Evolutionary conservation across 2,329 filamentous ascomycete species (phyloP).

Genomic region (Aspergillus cejpii): DNA sequence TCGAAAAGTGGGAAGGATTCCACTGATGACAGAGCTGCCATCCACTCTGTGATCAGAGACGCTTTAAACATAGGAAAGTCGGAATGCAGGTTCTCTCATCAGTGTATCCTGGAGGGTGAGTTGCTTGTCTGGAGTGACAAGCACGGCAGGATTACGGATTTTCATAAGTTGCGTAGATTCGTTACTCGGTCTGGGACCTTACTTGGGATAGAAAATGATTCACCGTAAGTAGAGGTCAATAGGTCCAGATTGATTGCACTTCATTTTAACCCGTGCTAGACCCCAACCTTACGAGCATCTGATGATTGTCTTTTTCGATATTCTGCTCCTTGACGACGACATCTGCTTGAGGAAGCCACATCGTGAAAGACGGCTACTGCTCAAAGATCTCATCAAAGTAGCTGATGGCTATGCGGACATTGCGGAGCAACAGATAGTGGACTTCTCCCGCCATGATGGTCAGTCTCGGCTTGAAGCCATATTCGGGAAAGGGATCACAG

Average conservation of each 20-base stretch:
- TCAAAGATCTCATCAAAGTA: conserved; percentile 51
- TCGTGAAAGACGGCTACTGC: conserved; percentile 41
- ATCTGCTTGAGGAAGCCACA: conserved; percentile 45
- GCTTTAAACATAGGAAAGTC: conserved; percentile 57
- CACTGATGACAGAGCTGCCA: conserved; percentile 58
- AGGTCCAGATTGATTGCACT: neutral
- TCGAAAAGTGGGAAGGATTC: conserved; percentile 91
- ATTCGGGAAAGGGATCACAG: conserved; percentile 61
- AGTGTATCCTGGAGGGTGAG: conserved; percentile 78
- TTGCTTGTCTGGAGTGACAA: conserved; percentile 68
- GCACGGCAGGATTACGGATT: conserved; percentile 60
- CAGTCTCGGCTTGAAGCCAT: conserved; percentile 52
- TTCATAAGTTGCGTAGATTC: conserved; percentile 77
- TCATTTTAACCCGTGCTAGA: conserved; percentile 23
- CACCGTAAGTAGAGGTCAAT: conserved; percentile 47
- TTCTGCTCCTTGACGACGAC: conserved; percentile 52
- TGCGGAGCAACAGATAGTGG: conserved; percentile 59
- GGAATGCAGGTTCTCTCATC: conserved; percentile 53
- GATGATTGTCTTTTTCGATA: conserved; percentile 57
- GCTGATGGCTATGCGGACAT: conserved; percentile 60
- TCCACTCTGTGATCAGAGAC: conserved; percentile 59
- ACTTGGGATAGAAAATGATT: conserved; percentile 63
- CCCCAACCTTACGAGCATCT: conserved; percentile 51
- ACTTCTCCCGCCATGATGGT: conserved; percentile 54
- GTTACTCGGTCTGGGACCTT: conserved; percentile 65